Evolutionary conservation across 352 stramenopile genomes (phyloP).

Genomic region (Pythium guiyangense): DNA sequence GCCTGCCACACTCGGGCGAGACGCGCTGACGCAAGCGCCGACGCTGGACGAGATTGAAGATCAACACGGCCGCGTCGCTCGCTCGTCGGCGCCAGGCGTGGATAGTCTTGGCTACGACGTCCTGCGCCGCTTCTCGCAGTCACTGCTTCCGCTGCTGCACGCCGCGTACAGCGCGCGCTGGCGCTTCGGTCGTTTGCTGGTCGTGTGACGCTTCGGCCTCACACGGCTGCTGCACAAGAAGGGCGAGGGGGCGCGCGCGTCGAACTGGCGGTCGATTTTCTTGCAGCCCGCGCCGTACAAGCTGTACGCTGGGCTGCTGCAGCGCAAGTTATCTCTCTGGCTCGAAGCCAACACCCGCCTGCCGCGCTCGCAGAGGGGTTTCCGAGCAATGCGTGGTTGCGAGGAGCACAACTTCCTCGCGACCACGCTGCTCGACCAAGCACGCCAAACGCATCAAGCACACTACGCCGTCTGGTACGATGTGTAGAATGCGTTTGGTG

Average conservation of each 20-base stretch:
- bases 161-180: conserved; percentile 17
- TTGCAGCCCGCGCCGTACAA: conserved; percentile 33
- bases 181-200: conserved; percentile 3
- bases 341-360: conserved; percentile 17
- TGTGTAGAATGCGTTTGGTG: conserved; percentile 20
- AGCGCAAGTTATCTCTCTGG: conserved; percentile 11
- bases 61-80: conserved; percentile 4
- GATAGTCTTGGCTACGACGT: too few relatives aligned
- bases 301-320: conserved; percentile 20
- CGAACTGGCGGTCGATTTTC: conserved; percentile 26
- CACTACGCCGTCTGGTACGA: conserved; percentile 25
- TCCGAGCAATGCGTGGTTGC: conserved; percentile 21
- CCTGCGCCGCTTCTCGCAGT: not conserved
- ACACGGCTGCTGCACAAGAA: conserved; percentile 25
- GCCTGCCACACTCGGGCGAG: too few relatives aligned
- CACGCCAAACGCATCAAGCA: conserved; percentile 8
- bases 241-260: conserved; percentile 1
- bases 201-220: conserved; percentile 18
- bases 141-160: conserved; percentile 12
- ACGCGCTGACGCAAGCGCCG: too few relatives aligned
- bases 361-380: conserved; percentile 17
- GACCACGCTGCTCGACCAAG: conserved; percentile 16
- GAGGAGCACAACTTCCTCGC: conserved; percentile 26
- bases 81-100: conserved; percentile 2
- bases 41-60: conserved; percentile 20